Evolutionary conservation across 306 rosid genomes (phyloP), one percentile per base, ranked within the genome.

Genomic region (Prunus padus): DNA sequence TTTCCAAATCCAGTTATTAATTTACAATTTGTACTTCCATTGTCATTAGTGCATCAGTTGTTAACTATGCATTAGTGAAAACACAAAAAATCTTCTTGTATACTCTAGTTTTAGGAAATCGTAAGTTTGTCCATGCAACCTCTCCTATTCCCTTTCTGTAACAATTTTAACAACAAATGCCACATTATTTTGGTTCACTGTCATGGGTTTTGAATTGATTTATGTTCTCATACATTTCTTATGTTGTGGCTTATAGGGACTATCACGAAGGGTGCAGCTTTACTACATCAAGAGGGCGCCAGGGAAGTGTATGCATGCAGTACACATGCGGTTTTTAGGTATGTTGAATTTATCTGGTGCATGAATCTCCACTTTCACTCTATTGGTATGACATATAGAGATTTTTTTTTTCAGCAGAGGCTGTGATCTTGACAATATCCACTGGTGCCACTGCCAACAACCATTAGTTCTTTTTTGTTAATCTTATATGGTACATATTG

Each of bases 241-340:
- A 3, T 14, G 64, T 70, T 62, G 64, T 76, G 44, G 67, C 33
- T 71, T 81, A 44, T 70, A 91, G 98, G 98, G 71, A 93, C 98
- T 57, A 91, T 93, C 72, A 71, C 89, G 57, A 91, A 93, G 84
- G 98, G 98, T 81, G 98, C 98, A 54, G 90, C 87, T 42, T 84
- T 93, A n/a, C 88, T 93, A 80, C 98, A 93, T 83, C 98, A 93
- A 84, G 98, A 86, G 81, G 98, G 98, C 67, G 98, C 97, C 55
- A 86, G 97, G 85, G 98, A 93, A 87, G 98, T 93, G 77, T 93
- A 93, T 88, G 98, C 98, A 18, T 93, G 97, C 84, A 83, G 85
- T 78, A 93, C 98, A 13, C 98, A 93, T 86, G 98, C 98, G 70
- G 98, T 93, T 61, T 93, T 93, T 78, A 93, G 98, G 98, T 93